Conservation (phyloP, 2,329 filamentous ascomycete genomes). For the Colletotrichum australisinense region DNA sequence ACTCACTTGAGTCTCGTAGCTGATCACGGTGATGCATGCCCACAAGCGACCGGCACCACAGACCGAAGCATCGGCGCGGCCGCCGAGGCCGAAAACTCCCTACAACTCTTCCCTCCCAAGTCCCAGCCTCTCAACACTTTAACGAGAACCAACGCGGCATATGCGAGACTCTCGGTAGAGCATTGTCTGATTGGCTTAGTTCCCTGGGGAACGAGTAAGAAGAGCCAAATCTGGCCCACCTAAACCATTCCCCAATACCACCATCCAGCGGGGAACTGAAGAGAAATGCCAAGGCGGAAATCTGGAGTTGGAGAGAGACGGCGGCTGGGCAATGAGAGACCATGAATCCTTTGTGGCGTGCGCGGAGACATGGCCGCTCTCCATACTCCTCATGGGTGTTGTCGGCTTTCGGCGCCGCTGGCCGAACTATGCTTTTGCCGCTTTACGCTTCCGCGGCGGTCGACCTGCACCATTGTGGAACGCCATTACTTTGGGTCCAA, state of each 20-base stretch:
- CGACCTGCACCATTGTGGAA: background rate
- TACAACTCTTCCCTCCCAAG: background rate
- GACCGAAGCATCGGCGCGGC: constrained; percentile 12
- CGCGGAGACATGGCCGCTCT: background rate
- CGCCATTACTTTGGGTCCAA: constrained; percentile 1
- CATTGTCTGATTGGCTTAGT: background rate
- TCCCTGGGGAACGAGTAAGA: background rate
- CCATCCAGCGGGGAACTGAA: background rate
- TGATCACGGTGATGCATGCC: background rate
- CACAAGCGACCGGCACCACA: background rate
- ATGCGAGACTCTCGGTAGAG: background rate
- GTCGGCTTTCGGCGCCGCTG: constrained; percentile 26
- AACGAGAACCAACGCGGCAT: background rate
- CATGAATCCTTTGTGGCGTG: background rate
- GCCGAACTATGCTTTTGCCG: background rate
- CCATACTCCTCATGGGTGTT: no score
- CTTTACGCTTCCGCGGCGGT: background rate
- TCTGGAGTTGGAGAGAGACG: background rate
- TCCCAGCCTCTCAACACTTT: constrained; percentile 10
- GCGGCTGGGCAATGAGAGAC: background rate
- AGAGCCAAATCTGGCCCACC: background rate
- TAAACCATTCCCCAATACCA: background rate
- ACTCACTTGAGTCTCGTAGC: background rate
- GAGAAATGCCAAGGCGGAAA: background rate
- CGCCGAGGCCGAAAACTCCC: constrained; percentile 18